A percentile compares a stretch with the other conserved stretches of the same genome.
phyloP scores from a whole-genome alignment of 179 eudicot species.

The Dionaea muscipula region DNA sequence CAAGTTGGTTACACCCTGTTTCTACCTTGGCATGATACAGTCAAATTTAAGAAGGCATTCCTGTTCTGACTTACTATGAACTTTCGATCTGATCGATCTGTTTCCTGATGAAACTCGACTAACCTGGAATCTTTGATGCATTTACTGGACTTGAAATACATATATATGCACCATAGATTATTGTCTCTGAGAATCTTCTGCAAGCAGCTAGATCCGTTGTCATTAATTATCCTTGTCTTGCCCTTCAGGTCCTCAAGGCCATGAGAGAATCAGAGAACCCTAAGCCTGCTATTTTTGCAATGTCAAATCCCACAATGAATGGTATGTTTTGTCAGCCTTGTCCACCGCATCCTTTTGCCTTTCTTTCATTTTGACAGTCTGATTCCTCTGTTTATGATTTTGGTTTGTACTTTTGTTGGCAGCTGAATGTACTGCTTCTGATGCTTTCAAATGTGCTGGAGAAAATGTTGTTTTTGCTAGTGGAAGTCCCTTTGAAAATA shows the following conservation, averaged over 20 bases:
- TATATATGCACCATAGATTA: neutral
- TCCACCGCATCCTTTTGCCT: neutral
- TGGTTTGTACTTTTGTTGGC: conserved; percentile 12
- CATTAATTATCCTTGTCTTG: neutral
- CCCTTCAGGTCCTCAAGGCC: conserved; percentile 75
- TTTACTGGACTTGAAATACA: too few relatives aligned
- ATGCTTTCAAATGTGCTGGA: conserved; percentile 91
- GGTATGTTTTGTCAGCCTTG: conserved; percentile 38
- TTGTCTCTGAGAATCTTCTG: neutral
- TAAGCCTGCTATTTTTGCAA: conserved; percentile 92
- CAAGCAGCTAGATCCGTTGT: neutral
- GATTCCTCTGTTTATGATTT: neutral
- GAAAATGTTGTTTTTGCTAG: conserved; percentile 89
- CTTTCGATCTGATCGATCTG: too few relatives aligned
- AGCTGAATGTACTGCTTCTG: conserved; percentile 96
- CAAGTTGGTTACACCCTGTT: too few relatives aligned
- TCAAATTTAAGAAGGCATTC: too few relatives aligned
- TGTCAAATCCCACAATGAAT: conserved; percentile 95
- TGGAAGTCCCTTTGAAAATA: conserved; percentile 92
- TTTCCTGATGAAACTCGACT: too few relatives aligned
- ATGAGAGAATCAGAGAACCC: conserved; percentile 74
- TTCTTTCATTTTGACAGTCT: neutral
- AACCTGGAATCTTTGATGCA: too few relatives aligned
- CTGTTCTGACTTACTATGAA: too few relatives aligned
- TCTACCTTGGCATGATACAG: too few relatives aligned